Evolutionary conservation across 257 asterid species (phyloP), one percentile per base, ranked within the genome.

Genomic region (Lantana camara): DNA sequence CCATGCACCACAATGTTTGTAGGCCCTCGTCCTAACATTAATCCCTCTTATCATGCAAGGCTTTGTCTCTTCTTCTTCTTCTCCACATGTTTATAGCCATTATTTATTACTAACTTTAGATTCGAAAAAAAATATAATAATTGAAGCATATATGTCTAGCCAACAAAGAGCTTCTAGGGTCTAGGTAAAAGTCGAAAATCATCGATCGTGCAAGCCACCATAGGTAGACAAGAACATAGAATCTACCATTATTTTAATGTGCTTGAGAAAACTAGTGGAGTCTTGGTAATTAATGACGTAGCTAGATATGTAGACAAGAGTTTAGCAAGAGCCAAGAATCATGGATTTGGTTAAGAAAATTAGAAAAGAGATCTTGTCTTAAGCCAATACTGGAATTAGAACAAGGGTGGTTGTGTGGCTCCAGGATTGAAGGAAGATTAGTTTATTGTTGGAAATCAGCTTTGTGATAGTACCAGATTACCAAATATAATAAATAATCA

Each of bases 401-500:
- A 40, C 58, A 55, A 23, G 71, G 70, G 72, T 79, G 70, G 67
- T 54, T 22, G 84, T 64, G 86, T 82, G 90, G 89, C 92, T 88
- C 90, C 86, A 87, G 82, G 82, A 71, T 63, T 64, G 47, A 53
- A 66, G 69, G 61, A 46, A 42, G 24, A 66, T 73, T 60, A 59
- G 57, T 69, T 54, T n/a, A n/a, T n/a, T n/a, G n/a, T n/a, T n/a
- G n/a, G n/a, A n/a, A n/a, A n/a, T n/a, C n/a, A n/a, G n/a, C n/a
- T n/a, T n/a, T n/a, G n/a, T n/a, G n/a, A n/a, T n/a, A n/a, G n/a
- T n/a, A n/a, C n/a, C n/a, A n/a, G n/a, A n/a, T n/a, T n/a, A n/a
- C n/a, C n/a, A n/a, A n/a, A n/a, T n/a, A n/a, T n/a, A n/a, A n/a
- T n/a, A n/a, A n/a, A n/a, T n/a, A n/a, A n/a, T n/a, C n/a, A n/a